Evolutionary conservation across 805 yeast species (phyloP), one percentile per base, ranked within the genome.

Genomic region (Middelhovenomyces tepae): DNA sequence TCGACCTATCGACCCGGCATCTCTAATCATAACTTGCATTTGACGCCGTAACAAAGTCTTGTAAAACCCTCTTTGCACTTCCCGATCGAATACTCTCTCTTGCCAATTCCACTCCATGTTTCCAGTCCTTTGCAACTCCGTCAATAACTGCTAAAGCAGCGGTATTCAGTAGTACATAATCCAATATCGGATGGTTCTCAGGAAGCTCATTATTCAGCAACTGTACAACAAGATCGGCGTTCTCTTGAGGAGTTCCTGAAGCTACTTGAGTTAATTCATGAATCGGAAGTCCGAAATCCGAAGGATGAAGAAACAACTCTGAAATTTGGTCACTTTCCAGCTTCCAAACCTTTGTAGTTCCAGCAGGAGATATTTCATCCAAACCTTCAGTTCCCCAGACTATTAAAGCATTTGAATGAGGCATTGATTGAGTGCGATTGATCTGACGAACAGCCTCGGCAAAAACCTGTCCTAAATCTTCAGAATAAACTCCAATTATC

Each of bases 301-400:
- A 52, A 2, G 98, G 97, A 7, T 44, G 26, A 7, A 60, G 22
- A 15, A 33, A 30, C 17, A 42, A 43, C 33, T 57, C 54, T 21
- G 46, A 35, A 31, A 61, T 57, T 9, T 37, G 22, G 11, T 55
- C 59, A 28, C 54, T 44, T 48, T 22, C 67, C 64, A 79, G 71
- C 33, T 68, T 63, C 99, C 99, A 91, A 40, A 78, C 73, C 36
- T 73, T 72, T 2, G 95, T 79, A 35, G 63, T 57, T 0, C 96
- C 97, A 19, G 78, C 73, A 2, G 96, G 95, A 2, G 95, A 79
- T 22, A 91, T 81, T 60, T 91, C 98, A 53, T 91, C 99, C 19
- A 91, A 63, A 0, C 95, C 95, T 31, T 82, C 73, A 34, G 77
- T 77, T 8, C 99, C 99, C 75, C 82, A 89, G 13, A 91, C 99